Evolutionary conservation across 2,329 filamentous ascomycete species (phyloP).

Genomic region (Pseudocercospora macadamiae): DNA sequence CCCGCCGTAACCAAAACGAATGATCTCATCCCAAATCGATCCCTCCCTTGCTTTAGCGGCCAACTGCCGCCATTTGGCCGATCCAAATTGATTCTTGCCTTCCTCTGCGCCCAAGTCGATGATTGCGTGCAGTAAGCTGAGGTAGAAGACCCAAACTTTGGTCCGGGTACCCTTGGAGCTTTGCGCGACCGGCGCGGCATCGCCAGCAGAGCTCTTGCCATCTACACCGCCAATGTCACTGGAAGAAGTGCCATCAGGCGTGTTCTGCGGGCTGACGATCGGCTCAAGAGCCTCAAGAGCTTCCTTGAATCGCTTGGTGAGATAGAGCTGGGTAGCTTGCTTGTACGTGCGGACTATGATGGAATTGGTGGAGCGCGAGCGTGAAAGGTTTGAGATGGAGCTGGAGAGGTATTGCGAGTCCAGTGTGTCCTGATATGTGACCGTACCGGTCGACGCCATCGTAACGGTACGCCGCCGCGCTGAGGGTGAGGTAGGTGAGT

Average conservation of each 20-base stretch:
- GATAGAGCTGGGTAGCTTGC: conserved; percentile 88
- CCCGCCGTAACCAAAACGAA: conserved; percentile 83
- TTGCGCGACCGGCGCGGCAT: conserved; percentile 70
- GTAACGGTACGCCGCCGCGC: conserved; percentile 3
- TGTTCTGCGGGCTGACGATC: conserved; percentile 66
- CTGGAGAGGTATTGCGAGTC: conserved; percentile 64
- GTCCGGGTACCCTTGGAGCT: conserved; percentile 82
- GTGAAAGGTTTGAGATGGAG: conserved; percentile 71
- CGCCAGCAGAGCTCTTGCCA: conserved; percentile 6
- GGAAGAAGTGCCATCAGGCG: conserved; percentile 27
- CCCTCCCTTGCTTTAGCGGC: conserved; percentile 86
- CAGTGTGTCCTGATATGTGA: conserved; percentile 53
- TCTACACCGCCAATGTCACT: conserved; percentile 31
- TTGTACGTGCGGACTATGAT: conserved; percentile 91
- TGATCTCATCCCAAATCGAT: conserved; percentile 91
- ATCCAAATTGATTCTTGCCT: conserved; percentile 85
- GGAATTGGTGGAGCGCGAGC: conserved; percentile 66
- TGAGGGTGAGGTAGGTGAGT: neutral
- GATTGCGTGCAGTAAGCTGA: conserved; percentile 89
- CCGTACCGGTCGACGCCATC: conserved; percentile 42
- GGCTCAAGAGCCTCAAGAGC: conserved; percentile 83
- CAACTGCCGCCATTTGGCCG: conserved; percentile 79
- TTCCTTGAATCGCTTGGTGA: conserved; percentile 91
- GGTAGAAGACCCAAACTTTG: conserved; percentile 96
- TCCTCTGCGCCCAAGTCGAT: conserved; percentile 87